Percentiles rank a stretch among this genome's conserved stretches.
These are phyloP conservation scores for Asterochloris sp. DNA, from an alignment of 139 green algal species.

Conservation along the genomic window DNA sequence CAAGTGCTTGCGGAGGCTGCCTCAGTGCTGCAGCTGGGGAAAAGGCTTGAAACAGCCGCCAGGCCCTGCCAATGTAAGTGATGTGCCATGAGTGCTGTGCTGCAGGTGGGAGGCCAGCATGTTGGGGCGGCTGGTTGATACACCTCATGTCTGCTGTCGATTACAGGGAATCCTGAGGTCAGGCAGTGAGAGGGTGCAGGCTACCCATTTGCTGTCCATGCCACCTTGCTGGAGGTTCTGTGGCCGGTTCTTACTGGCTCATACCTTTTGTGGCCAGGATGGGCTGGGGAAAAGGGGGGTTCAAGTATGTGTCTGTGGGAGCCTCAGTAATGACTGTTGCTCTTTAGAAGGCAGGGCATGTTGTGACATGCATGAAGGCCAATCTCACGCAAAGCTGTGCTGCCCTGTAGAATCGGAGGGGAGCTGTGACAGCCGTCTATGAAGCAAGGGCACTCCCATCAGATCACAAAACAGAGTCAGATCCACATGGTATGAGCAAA, in stretches of 20 bases:
- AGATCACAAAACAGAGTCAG: conserved; percentile 37
- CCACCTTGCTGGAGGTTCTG: no score
- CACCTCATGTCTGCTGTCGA: background rate
- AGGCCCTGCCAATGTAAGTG: no score
- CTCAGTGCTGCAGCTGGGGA: no score
- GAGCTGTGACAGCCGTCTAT: conserved; percentile 83
- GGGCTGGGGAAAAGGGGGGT: background rate
- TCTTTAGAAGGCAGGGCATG: background rate
- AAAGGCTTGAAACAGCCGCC: no score
- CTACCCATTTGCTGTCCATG: no score
- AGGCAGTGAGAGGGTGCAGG: no score
- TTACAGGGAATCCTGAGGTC: background rate
- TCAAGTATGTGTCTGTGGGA: background rate
- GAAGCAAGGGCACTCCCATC: conserved; percentile 64
- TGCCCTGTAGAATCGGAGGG: conserved; percentile 44
- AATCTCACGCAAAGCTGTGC: background rate
- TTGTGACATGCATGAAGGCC: conserved; percentile 14
- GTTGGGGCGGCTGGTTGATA: no score
- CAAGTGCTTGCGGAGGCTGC: no score
- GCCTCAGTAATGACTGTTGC: background rate
- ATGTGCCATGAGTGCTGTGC: no score
- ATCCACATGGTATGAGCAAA: no score
- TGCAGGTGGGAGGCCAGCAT: no score
- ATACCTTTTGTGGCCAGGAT: background rate
- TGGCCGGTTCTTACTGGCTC: no score